Conservation (phyloP, 1,284 basidiomycete genomes). For the Pterulicium gracile region DNA sequence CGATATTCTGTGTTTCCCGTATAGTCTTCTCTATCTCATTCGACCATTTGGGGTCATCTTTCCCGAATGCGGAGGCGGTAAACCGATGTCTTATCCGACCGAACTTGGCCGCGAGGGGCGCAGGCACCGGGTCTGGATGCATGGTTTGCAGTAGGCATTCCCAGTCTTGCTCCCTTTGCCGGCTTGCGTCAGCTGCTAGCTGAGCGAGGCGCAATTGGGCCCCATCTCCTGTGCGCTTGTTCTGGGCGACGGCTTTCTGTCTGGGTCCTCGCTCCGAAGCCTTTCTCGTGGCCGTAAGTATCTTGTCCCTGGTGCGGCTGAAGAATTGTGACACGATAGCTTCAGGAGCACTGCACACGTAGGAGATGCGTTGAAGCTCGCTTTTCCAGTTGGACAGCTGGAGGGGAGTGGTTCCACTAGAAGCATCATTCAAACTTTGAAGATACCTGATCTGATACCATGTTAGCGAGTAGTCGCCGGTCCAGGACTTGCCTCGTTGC, state of each 20-base stretch:
- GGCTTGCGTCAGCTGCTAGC: conserved; percentile 45
- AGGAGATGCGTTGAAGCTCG: conserved; percentile 35
- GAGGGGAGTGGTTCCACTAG: conserved; percentile 35
- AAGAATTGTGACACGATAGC: conserved; percentile 38
- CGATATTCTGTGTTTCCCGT: conserved; percentile 38
- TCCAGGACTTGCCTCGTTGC: conserved; percentile 50
- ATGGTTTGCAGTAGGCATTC: conserved; percentile 39
- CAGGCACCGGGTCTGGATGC: conserved; percentile 39
- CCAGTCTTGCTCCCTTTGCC: conserved; percentile 55
- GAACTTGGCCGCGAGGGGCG: conserved; percentile 37
- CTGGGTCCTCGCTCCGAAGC: conserved; percentile 20
- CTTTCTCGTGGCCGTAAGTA: conserved; percentile 33
- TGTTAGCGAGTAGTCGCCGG: conserved; percentile 44
- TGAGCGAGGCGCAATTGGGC: conserved; percentile 39
- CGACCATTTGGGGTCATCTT: conserved; percentile 49
- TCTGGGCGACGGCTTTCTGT: too few species aligned
- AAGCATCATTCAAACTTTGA: conserved; percentile 32
- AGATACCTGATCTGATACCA: conserved; percentile 60
- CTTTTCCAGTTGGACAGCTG: conserved; percentile 32
- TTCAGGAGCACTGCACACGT: conserved; percentile 45
- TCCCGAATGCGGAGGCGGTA: conserved; percentile 40
- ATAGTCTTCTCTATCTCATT: conserved; percentile 43
- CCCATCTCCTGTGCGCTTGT: conserved; percentile 12
- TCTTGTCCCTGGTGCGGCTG: conserved; percentile 24
- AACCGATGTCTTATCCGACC: conserved; percentile 43